Base-by-base conservation (phyloP, 2,329 filamentous ascomycete genomes). In the Phialocephala subalpina region DNA sequence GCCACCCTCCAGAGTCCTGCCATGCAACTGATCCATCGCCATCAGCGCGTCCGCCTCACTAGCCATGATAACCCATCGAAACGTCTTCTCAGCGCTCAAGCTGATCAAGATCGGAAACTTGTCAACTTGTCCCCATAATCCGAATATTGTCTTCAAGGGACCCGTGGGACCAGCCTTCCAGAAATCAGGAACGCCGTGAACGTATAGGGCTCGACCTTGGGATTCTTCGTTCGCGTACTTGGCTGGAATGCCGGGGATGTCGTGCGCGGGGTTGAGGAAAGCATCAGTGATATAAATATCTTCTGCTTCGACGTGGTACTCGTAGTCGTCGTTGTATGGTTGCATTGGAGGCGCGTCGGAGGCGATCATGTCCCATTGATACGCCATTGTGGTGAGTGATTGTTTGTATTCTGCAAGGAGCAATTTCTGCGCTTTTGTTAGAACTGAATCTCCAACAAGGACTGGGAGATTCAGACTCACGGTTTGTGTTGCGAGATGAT, bases 51-150 rank as follows among this genome's bases (percentile, higher is more conserved):
- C 70, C 18, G 69, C 67, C n/a, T 29, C 38, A 16, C 64, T 67
- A 4, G 47, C 40, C 69, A 74, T 69, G 18, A 75, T 56, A 18
- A 73, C 61, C 70, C 72, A 75, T 33, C 72, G 69, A 52, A 74
- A 75, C 1, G 69, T 71, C 14, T 65, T 42, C 20, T 61, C 52
- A 12, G 65, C 68, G 12, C 36, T 58, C 6, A 68, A 29, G 45
- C 71, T 70, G 25, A 73, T 69, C 9, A 75, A 53, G 1, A 55
- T 56, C 0, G 72, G 68, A 29, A 56, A 65, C 35, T 63, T 71
- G 5, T 65, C 66, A 20, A 72, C 65, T 1, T 42, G 60, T 35
- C 66, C 72, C 45, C 65, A 69, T 14, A 38, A 33, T 20, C 62
- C 53, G 56, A 74, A 70, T 12, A 74, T 61, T 6, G 36, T 45